These are phyloP conservation scores for Globisporangium polare DNA, from an alignment of 352 stramenopile genomes.

Conservation along the genomic window DNA sequence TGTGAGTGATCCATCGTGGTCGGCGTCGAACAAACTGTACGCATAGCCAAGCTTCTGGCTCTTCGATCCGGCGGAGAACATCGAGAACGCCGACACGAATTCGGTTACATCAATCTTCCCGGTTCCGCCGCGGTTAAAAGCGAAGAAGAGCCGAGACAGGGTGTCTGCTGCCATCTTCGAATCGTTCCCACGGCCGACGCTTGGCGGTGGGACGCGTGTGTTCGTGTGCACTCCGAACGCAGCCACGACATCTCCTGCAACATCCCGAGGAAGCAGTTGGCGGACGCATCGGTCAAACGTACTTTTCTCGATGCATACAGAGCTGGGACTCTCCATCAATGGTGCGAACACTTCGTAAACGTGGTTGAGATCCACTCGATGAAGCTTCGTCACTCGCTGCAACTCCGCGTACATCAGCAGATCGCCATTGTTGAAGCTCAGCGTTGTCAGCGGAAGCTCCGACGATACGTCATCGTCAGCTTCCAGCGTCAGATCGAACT, in stretches of 20 bases:
- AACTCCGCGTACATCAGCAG: conserved; percentile 81
- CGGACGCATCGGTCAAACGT: conserved; percentile 73
- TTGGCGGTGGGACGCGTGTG: conserved; percentile 48
- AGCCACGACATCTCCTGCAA: conserved; percentile 47
- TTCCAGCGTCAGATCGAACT: conserved; percentile 80
- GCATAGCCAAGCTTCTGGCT: conserved; percentile 93
- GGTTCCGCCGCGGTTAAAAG: conserved; percentile 80
- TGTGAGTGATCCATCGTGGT: conserved; percentile 88
- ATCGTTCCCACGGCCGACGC: conserved; percentile 61
- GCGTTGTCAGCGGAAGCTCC: conserved; percentile 57
- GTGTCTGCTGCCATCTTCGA: conserved; percentile 75
- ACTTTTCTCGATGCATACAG: conserved; percentile 73
- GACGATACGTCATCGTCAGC: conserved; percentile 53
- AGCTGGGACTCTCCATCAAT: conserved; percentile 49
- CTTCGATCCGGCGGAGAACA: conserved; percentile 94
- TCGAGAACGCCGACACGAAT: conserved; percentile 91
- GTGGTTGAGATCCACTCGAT: conserved; percentile 59
- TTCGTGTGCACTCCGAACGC: conserved; percentile 67
- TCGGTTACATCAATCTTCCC: conserved; percentile 86
- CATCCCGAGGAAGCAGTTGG: conserved; percentile 48
- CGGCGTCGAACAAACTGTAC: conserved; percentile 89
- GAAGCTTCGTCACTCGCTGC: conserved; percentile 67
- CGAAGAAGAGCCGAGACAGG: conserved; percentile 78
- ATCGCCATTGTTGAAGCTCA: conserved; percentile 83
- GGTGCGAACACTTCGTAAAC: conserved; percentile 75